phyloP scores from a whole-genome alignment of 257 asterid species.

The Euphrasia confusa region DNA sequence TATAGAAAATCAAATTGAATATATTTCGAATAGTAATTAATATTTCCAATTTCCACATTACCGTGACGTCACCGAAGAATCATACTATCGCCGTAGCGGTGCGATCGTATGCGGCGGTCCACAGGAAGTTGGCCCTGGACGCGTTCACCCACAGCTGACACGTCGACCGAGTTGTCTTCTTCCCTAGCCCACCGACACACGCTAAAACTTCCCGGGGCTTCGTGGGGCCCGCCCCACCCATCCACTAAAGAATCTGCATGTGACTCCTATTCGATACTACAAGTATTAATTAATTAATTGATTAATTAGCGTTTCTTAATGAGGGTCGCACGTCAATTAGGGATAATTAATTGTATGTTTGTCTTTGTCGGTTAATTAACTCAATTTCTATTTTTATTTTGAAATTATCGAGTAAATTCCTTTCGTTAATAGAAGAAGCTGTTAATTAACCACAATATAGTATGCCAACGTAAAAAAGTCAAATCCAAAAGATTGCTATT shows the following conservation, averaged over 20 bases:
- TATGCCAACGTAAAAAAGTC: too few relatives aligned
- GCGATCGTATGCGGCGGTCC: constrained; percentile 18
- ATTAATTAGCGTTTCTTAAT: constrained; percentile 3
- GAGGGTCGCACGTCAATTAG: constrained; percentile 14
- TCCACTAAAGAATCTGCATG: constrained; percentile 18
- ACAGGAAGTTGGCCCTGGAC: constrained; percentile 13
- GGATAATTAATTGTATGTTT: constrained; percentile 8
- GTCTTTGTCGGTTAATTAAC: constrained; percentile 8
- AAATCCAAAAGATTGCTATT: too few relatives aligned
- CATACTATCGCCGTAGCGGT: not conserved
- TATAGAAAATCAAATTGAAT: not conserved
- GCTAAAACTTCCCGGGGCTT: constrained; percentile 2
- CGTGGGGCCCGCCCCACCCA: constrained; percentile 18
- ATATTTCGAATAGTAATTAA: not conserved
- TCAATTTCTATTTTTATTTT: not conserved
- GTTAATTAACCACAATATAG: not conserved
- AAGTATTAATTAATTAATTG: not conserved
- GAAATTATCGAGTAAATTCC: constrained; percentile 23
- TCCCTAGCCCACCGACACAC: constrained; percentile 24
- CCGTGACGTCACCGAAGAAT: not conserved
- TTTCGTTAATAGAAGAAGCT: constrained; percentile 18
- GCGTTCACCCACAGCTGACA: constrained; percentile 26
- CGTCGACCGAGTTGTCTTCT: constrained; percentile 22
- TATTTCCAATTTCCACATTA: not conserved
- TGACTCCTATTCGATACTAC: constrained; percentile 10